Base-by-base conservation (phyloP, 2,329 filamentous ascomycete species). In the Dryadomyces quercivorus region DNA sequence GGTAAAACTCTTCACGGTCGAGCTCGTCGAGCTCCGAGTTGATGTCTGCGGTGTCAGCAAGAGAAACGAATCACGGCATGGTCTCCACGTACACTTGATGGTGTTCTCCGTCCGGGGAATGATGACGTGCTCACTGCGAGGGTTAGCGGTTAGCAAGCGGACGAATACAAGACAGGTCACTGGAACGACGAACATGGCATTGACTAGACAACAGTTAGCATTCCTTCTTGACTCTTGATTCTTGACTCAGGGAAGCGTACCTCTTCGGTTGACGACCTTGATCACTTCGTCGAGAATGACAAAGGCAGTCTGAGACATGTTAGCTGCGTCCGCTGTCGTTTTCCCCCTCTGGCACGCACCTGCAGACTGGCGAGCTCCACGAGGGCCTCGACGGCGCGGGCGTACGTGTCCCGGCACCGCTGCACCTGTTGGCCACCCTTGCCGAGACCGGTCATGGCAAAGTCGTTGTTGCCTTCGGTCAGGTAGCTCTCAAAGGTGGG, bases 221-320 rank as follows among this genome's bases (percentile, higher is more conserved):
- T 31, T 31, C 26, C 8, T 5, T 31, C 13, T n/a, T n/a, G 36
- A 7, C 12, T 5, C 15, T 16, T 9, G 5, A 2, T 10, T 16
- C 3, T 7, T 36, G 18, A 26, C 15, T 21, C 9, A 4, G 4
- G n/a, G 16, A 34, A 22, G n/a, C 75, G 67, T 70, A 87, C 85
- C 86, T 88, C 93, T 85, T 65, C 93, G 82, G 69, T 98, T 98
- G 54, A 98, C 93, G 26, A 97, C 90, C 75, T 98, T 98, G 74
- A 98, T 98, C 55, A 98, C 93, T 71, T 98, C 93, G 67, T 98
- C 93, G 57, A 98, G 71, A 60, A 97, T 97, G 50, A 98, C 89
- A 68, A 98, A 98, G 6, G 93, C 93, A 60, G 93, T 98, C 81
- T 85, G 21, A 1, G n/a, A 18, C 13, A 36, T 34, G 22, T 26